Conservation (phyloP, 495 filamentous ascomycete genomes). For the Barbatosphaeria neglecta region DNA sequence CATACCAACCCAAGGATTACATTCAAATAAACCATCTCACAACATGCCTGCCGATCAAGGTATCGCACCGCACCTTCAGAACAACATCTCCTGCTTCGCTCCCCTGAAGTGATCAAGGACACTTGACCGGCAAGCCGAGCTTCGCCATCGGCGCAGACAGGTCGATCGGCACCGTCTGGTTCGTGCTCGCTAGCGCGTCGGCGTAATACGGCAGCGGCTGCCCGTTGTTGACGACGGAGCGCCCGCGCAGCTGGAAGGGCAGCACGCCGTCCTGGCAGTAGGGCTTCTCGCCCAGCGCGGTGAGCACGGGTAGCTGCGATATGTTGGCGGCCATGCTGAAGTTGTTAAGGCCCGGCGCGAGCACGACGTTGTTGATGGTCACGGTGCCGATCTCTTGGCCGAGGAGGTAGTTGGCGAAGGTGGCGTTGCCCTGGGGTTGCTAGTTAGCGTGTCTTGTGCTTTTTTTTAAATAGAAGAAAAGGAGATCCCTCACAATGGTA, state of each 20-base stretch:
- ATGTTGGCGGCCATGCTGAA: constrained; percentile 43
- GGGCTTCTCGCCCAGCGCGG: constrained; percentile 20
- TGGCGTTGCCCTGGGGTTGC: constrained; percentile 60
- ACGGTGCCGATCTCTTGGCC: constrained; percentile 41
- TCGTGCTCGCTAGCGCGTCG: constrained; percentile 21
- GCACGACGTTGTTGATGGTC: constrained; percentile 43
- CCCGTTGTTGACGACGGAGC: constrained; percentile 45
- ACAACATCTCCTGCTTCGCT: background rate
- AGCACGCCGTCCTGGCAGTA: constrained; percentile 44
- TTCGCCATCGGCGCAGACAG: constrained; percentile 15
- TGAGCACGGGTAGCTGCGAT: constrained; percentile 36
- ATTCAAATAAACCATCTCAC: too few species aligned
- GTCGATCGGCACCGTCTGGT: constrained; percentile 24
- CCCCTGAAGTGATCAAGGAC: background rate
- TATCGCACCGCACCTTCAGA: too few species aligned
- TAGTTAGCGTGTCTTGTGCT: too few species aligned
- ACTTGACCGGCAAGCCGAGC: constrained; percentile 9
- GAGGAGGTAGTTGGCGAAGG: constrained; percentile 45
- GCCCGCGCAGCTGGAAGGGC: constrained; percentile 48
- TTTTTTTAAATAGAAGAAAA: too few species aligned
- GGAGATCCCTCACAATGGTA: constrained; percentile 50
- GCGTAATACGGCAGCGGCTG: constrained; percentile 52
- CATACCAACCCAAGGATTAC: too few species aligned
- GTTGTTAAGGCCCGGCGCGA: constrained; percentile 50
- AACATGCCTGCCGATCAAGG: too few species aligned